Evolutionary conservation across 2,329 filamentous ascomycete species (phyloP).

Genomic region (Sporothrix schenckii): DNA sequence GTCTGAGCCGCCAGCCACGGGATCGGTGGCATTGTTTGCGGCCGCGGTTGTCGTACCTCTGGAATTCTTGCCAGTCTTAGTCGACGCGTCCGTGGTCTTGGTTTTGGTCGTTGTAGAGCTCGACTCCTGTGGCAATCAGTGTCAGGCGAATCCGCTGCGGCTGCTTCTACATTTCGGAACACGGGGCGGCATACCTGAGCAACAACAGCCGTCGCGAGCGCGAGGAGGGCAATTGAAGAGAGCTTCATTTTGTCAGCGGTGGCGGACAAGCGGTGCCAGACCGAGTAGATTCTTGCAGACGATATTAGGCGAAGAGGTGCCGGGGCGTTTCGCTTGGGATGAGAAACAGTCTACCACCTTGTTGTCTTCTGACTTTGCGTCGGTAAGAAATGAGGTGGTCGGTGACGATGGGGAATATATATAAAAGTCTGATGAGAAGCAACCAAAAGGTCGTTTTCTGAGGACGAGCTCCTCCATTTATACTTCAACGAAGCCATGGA

Average conservation of each 20-base stretch:
- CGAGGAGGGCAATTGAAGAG: conserved; percentile 28
- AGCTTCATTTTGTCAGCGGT: conserved; percentile 31
- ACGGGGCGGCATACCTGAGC: conserved; percentile 30
- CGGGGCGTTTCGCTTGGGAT: neutral
- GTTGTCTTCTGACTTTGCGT: neutral
- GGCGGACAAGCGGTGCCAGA: neutral
- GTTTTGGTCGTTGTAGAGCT: conserved; percentile 25
- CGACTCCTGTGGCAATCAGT: neutral
- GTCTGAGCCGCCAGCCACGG: neutral
- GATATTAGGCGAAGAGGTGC: neutral
- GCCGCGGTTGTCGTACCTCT: conserved; percentile 1
- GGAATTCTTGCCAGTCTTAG: conserved; percentile 18
- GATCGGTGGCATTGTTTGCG: conserved; percentile 10
- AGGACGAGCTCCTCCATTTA: neutral
- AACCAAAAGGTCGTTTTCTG: neutral
- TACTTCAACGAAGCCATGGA: neutral
- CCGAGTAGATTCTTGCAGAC: neutral
- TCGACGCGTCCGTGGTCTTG: conserved; percentile 30
- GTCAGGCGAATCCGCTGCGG: neutral
- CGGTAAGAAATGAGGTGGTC: neutral
- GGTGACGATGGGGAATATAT: neutral
- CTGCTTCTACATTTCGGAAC: neutral
- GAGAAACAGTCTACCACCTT: neutral
- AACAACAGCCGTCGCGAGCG: conserved; percentile 33
- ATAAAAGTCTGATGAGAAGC: neutral